phyloP scores from a whole-genome alignment of 345 rosid genomes.

The Isatis tinctoria region DNA sequence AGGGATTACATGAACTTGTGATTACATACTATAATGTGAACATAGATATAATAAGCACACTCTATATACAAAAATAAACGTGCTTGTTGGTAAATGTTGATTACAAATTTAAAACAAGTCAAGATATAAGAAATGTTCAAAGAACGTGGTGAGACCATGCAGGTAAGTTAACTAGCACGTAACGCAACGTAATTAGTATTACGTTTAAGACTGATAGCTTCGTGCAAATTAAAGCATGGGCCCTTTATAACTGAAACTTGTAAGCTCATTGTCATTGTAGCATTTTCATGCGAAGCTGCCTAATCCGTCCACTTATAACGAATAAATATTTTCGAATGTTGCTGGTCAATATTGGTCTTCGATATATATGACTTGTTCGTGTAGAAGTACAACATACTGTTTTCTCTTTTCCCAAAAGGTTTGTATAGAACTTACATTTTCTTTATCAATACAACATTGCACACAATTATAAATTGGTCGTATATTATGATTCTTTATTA shows the following conservation, averaged over 20 bases:
- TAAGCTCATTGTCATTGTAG: background rate
- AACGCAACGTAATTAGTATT: conserved; percentile 4
- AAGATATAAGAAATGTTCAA: conserved; percentile 13
- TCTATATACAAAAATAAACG: background rate
- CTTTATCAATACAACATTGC: background rate
- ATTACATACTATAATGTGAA: background rate
- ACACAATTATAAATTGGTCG: background rate
- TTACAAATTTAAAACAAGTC: background rate
- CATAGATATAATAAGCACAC: background rate
- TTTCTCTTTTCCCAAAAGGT: background rate
- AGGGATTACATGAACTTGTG: background rate
- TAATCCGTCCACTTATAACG: conserved; percentile 18
- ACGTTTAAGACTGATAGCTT: background rate
- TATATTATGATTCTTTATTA: background rate
- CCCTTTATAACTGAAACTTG: background rate
- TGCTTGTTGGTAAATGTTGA: background rate
- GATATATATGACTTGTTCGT: background rate
- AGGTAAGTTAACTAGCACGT: conserved; percentile 8
- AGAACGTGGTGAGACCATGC: conserved; percentile 28
- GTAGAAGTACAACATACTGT: background rate
- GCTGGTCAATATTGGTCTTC: conserved; percentile 16
- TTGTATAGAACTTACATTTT: background rate
- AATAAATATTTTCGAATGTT: background rate
- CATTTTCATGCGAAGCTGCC: conserved; percentile 30
- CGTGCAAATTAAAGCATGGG: background rate